These are phyloP conservation scores for Trichophyton verrucosum DNA, from an alignment of 2,329 filamentous ascomycete species.

Conservation along the genomic window DNA sequence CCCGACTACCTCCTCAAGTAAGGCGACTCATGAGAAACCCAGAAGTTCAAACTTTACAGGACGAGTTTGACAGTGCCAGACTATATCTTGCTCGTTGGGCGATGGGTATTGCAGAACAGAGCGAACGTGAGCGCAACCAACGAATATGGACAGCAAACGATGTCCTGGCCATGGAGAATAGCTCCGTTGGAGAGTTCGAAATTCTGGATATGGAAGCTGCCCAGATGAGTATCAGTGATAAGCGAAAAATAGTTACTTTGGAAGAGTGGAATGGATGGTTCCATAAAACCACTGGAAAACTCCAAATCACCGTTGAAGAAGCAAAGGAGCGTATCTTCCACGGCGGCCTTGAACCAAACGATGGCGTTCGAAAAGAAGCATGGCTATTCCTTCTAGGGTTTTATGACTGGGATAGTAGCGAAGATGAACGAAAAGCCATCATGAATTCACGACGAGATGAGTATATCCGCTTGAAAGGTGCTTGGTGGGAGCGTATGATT, in stretches of 20 bases:
- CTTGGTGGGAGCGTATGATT: constrained; percentile 91
- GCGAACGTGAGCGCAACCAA: constrained; percentile 72
- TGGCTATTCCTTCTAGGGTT: constrained; percentile 92
- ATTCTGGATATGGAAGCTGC: constrained; percentile 69
- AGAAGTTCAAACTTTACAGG: constrained; percentile 86
- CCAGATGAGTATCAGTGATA: constrained; percentile 61
- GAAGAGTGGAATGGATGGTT: constrained; percentile 91
- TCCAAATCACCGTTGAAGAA: constrained; percentile 75
- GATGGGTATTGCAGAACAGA: constrained; percentile 97
- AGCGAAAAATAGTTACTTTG: constrained; percentile 62
- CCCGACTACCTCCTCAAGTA: constrained; percentile 79
- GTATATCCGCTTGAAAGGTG: constrained; percentile 83
- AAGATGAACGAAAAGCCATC: constrained; percentile 70
- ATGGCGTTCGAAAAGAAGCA: constrained; percentile 88
- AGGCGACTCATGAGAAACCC: constrained; percentile 74
- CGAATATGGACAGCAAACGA: constrained; percentile 89
- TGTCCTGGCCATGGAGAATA: constrained; percentile 86
- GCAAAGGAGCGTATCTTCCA: constrained; percentile 97
- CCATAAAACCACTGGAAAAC: constrained; percentile 57
- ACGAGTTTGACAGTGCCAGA: constrained; percentile 93
- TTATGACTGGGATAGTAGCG: constrained; percentile 82
- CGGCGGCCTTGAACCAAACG: constrained; percentile 74
- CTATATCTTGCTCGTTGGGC: constrained; percentile 94
- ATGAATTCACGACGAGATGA: constrained; percentile 80
- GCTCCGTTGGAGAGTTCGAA: constrained; percentile 90